Evolutionary conservation across 2,329 filamentous ascomycete species (phyloP), one percentile per base, ranked within the genome.

Genomic region (Aspergillus viridinutans): DNA sequence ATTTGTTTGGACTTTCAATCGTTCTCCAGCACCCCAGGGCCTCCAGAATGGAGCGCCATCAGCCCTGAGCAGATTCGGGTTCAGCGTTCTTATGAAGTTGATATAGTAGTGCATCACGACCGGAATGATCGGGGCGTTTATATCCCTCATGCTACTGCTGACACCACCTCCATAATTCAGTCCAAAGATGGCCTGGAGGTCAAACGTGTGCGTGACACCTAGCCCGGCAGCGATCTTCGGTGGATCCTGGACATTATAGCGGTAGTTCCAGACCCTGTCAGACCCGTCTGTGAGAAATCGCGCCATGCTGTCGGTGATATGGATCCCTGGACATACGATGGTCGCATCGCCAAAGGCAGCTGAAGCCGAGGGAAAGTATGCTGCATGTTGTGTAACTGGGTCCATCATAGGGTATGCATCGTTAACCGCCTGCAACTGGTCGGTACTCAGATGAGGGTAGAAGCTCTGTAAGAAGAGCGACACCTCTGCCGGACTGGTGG

Each of bases 401-500:
- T 64, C 4, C 53, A 64, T 64, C 45, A 71, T 48, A 28, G 83
- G 82, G 64, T 87, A 89, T 7, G 83, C 70, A 0, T 64, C 29
- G 64, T 83, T 79, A 61, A 87, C 79, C 2, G 64, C 62, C 2
- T 67, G 59, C 1, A 87, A 70, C 49, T 86, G 79, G 1, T 66
- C 58, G 3, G 70, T 56, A 0, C 75, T 82, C 9, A 89, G 69
- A 26, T 74, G 74, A 0, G 84, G 81, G 59, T 83, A 87, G 56
- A 87, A 81, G 56, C 80, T 71, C 42, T 78, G 75, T 3, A 88
- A 69, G 65, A 85, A 87, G 12, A 70, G 70, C 60, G 83, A 74
- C 61, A 81, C 79, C 43, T 83, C 71, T 0, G 65, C 69, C 1
- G 75, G 64, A 14, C 73, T 82, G 29, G 74, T 73, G 1, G 83